Evolutionary conservation across 768 basidiomycete genomes (phyloP).

Genomic region (Boletus pseudopeckii): DNA sequence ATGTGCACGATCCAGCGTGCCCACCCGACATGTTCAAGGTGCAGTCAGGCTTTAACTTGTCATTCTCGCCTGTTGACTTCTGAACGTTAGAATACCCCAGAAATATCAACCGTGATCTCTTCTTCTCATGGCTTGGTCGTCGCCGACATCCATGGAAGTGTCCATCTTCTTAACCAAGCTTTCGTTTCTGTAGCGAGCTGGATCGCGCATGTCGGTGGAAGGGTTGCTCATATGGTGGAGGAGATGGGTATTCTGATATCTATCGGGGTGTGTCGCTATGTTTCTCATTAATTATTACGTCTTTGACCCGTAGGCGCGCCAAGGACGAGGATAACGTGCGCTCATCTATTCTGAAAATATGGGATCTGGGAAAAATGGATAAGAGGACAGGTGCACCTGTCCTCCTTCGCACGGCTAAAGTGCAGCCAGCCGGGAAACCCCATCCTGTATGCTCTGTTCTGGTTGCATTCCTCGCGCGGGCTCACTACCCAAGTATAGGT

Average conservation of each 20-base stretch:
- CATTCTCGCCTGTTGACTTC: not conserved
- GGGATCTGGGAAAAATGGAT: constrained; percentile 76
- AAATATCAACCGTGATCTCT: constrained; percentile 67
- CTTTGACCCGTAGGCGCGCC: constrained; percentile 5
- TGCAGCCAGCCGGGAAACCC: constrained; percentile 72
- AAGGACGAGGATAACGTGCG: constrained; percentile 75
- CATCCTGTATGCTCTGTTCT: constrained; percentile 56
- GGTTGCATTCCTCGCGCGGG: not conserved
- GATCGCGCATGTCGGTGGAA: constrained; percentile 74
- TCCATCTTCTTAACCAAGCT: constrained; percentile 71
- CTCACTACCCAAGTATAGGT: constrained; percentile 41
- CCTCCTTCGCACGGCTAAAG: constrained; percentile 70
- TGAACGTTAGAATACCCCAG: constrained; percentile 49
- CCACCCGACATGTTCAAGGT: constrained; percentile 81
- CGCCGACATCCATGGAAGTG: constrained; percentile 82
- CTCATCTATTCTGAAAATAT: constrained; percentile 77
- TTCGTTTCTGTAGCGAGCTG: constrained; percentile 72
- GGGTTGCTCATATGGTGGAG: constrained; percentile 87
- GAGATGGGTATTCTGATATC: constrained; percentile 79
- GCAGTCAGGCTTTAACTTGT: constrained; percentile 5
- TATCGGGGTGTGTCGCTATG: constrained; percentile 63
- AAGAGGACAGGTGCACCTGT: constrained; percentile 59
- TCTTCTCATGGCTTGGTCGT: constrained; percentile 68
- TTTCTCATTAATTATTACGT: not conserved
- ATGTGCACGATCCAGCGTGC: constrained; percentile 69